Base-by-base conservation (phyloP, 345 rosid genomes). In the Barbarea vulgaris region DNA sequence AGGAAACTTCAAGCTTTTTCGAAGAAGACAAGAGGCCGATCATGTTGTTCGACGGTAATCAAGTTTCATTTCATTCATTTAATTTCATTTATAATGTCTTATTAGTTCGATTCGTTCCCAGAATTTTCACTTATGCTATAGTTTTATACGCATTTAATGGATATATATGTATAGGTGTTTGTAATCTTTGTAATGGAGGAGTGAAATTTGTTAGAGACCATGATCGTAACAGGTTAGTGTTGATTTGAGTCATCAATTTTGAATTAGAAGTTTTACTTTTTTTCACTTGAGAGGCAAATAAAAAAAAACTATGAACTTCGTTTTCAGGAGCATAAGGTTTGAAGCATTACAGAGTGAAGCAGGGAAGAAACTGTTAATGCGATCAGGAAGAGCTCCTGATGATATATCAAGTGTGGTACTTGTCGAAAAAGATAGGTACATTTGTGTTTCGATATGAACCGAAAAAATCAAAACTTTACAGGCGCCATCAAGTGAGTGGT, bases 361-460 rank as follows among this genome's bases (percentile, higher is more conserved):
- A 2, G 98, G 98, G 9, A 84, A 75, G 83, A 86, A 86, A 19
- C 83, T 93, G 33, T 67, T 93, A 30, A 79, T 82, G 85, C 83
- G 96, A 68, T 93, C 98, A 7, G 97, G 93, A 66, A 89, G 97
- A 88, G 98, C 86, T 77, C 96, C 97, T 28, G 93, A 93, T 76
- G 98, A 91, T 81, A 93, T 93, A 74, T 93, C 98, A 0, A 93
- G 98, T 59, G 96, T 93, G 6, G 94, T 93, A 13, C 90, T 91
- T 12, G 91, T 91, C 1, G 96, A 93, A 51, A 81, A 86, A 33
- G 93, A 89, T 51, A 87, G 96, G 97, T 91, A 46, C n/a, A 24
- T 19, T 11, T 53, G n/a, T 51, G 9, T 24, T 6, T 56, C 9
- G 10, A 15, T 73, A 47, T 64, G 39, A 18, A 22, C 9, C 0